These are phyloP conservation scores for Capronia epimyces DNA, from an alignment of 2,329 filamentous ascomycete species.

Conservation along the genomic window DNA sequence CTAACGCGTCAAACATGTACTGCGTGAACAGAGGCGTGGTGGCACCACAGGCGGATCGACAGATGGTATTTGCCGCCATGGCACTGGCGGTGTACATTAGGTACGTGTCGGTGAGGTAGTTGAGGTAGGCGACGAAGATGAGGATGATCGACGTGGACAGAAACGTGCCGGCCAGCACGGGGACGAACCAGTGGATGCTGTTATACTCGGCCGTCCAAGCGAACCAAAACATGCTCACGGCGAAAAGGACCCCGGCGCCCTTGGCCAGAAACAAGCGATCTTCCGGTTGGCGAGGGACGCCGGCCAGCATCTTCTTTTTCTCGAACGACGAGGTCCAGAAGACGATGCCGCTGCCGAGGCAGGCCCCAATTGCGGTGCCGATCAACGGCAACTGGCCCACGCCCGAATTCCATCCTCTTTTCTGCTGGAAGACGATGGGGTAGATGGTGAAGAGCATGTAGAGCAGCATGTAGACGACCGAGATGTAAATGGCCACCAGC, in stretches of 20 bases:
- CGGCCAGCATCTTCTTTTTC: slow-evolving; percentile 19
- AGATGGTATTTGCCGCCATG: slow-evolving; percentile 43
- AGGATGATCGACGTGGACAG: slow-evolving; percentile 40
- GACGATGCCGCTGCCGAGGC: slow-evolving; percentile 37
- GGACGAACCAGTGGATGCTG: slow-evolving; percentile 45
- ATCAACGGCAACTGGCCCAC: slow-evolving; percentile 47
- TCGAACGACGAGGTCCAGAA: slow-evolving; percentile 25
- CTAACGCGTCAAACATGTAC: slow-evolving; percentile 42
- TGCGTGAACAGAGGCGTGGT: slow-evolving; percentile 47
- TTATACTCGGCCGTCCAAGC: slow-evolving; percentile 52
- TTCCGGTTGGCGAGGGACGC: slow-evolving; percentile 20
- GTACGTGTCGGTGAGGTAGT: slow-evolving; percentile 43
- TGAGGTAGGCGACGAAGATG: slow-evolving; percentile 39
- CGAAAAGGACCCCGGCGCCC: slow-evolving; percentile 48
- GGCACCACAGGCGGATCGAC: slow-evolving; percentile 44
- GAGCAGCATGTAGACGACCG: slow-evolving; percentile 48
- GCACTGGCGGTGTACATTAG: slow-evolving; percentile 42
- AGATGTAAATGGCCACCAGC: slow-evolving; percentile 43
- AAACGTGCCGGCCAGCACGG: slow-evolving; percentile 42
- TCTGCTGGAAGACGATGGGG: slow-evolving; percentile 46
- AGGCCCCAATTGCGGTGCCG: slow-evolving; percentile 47
- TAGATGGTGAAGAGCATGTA: slow-evolving; percentile 58
- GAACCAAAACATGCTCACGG: slow-evolving; percentile 56
- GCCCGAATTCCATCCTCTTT: slow-evolving; percentile 45
- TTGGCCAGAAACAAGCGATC: slow-evolving; percentile 50